Evolutionary conservation across 164 flowering plant species (phyloP), one percentile per base, ranked within the genome.

Genomic region (Protea cynaroides): DNA sequence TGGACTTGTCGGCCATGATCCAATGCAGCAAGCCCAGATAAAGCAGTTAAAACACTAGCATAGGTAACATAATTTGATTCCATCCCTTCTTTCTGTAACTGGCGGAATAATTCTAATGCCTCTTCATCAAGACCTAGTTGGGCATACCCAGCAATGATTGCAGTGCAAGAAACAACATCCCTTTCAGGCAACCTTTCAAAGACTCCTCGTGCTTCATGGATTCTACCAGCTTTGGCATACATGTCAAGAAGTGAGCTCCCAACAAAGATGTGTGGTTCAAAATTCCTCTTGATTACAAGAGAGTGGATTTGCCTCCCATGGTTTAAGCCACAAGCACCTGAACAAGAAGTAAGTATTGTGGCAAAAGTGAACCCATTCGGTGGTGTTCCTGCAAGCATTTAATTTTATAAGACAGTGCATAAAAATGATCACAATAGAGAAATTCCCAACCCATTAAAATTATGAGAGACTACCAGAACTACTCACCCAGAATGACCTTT

Each of bases 171-270:
- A 53, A 87, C 88, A 63, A 85, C 87, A 79, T 87, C 93, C 65
- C 86, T 79, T 51, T 83, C 83, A 9, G 85, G 81, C 70, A 87
- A 66, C 71, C 79, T 51, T 14, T 82, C 83, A 63, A 87, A 87
- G 51, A 87, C 73, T 47, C 19, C n/a, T 54, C 72, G 80, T 38
- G 93, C 90, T 65, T 85, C 93, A 63, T 73, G 76, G 58, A 84
- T 79, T 69, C 63, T 77, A 29, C 87, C 86, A 47, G 82, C 75
- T 78, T 87, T 87, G 29, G 90, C 88, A 70, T 87, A 87, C 87
- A 85, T 80, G 75, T 85, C 93, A 57, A 87, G 88, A 66, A 87
- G 93, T 13, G 93, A 87, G 75, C 93, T 83, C 25, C 88, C 88
- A 58, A 87, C 93, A 71, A 50, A 82, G 18, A 79, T 69, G 50